Conservation (phyloP, 805 yeast genomes). For the Lipomyces sp. region DNA sequence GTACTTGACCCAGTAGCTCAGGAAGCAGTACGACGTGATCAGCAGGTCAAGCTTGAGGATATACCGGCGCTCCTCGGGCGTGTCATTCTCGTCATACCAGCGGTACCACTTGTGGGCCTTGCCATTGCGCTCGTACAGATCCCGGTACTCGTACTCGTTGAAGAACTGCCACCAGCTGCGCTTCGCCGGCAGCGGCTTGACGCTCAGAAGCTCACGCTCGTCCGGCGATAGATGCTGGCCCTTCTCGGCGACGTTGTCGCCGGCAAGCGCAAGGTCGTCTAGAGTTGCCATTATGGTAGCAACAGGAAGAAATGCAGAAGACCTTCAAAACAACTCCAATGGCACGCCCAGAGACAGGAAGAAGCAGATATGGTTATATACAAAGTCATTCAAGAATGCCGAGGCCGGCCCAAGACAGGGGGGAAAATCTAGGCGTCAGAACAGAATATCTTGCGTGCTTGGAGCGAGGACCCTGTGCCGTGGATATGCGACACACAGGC, state of each 20-base stretch:
- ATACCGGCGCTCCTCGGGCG: slow-evolving; percentile 48
- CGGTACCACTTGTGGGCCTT: slow-evolving; percentile 29
- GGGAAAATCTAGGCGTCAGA: too few species aligned
- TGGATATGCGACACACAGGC: too few species aligned
- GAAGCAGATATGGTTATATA: too few species aligned
- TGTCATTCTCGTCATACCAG: slow-evolving; percentile 53
- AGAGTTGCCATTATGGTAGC: neutral
- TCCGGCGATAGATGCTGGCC: neutral
- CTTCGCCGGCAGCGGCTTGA: slow-evolving; percentile 15
- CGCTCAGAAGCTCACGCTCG: slow-evolving; percentile 1
- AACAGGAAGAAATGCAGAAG: neutral
- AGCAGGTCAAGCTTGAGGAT: slow-evolving; percentile 55
- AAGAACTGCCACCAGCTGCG: slow-evolving; percentile 24
- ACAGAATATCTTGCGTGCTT: too few species aligned
- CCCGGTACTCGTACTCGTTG: slow-evolving; percentile 26
- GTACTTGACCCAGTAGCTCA: slow-evolving; percentile 67
- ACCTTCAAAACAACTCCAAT: too few species aligned
- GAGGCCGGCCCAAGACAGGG: too few species aligned
- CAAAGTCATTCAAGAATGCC: too few species aligned
- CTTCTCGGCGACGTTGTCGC: neutral
- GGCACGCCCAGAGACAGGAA: too few species aligned
- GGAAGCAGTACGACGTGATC: slow-evolving; percentile 53
- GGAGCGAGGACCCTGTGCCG: too few species aligned
- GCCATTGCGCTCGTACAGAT: slow-evolving; percentile 20
- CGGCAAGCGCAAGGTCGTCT: neutral